A percentile compares a stretch with the other conserved stretches of the same genome.
Evolutionary conservation across 148 eudicot species (phyloP).

Genomic region (Heliamphora exappendiculata): DNA sequence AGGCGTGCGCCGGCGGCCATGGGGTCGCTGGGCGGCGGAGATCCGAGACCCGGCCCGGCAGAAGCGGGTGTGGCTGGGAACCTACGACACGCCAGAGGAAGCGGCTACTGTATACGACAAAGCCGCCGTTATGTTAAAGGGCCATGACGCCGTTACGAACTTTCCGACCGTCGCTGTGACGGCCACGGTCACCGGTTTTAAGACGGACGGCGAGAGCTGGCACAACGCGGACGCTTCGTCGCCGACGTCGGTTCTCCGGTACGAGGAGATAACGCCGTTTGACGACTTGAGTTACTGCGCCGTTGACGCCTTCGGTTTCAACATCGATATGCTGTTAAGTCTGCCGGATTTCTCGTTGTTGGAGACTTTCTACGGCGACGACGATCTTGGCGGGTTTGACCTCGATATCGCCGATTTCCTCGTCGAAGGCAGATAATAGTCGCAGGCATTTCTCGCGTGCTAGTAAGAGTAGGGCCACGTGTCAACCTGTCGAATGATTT

Average conservation of each 20-base stretch:
- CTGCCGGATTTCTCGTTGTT: not conserved
- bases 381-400: conserved; percentile 15
- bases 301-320: conserved; percentile 11
- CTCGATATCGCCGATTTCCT: conserved; percentile 15
- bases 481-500: too few relatives aligned
- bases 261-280: conserved; percentile 3
- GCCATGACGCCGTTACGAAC: conserved; percentile 34
- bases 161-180: conserved; percentile 15
- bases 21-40: conserved; percentile 53
- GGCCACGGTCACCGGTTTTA: not conserved
- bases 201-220: not conserved
- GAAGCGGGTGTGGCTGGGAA: conserved; percentile 49
- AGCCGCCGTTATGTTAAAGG: conserved; percentile 36
- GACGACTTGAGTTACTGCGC: not conserved
- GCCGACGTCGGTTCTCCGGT: conserved; percentile 17
- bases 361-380: conserved; percentile 8
- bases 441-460: too few relatives aligned
- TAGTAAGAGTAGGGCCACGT: too few relatives aligned
- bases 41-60: conserved; percentile 40
- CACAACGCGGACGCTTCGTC: conserved; percentile 14
- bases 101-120: conserved; percentile 40
- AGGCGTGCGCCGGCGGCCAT: conserved; percentile 40
- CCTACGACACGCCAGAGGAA: conserved; percentile 44
- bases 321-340: conserved; percentile 8
- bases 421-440: conserved; percentile 10